Percentiles rank a stretch among this genome's conserved stretches.
phyloP scores from a whole-genome alignment of 495 filamentous ascomycete genomes.

The Aspergillus sparsus region DNA sequence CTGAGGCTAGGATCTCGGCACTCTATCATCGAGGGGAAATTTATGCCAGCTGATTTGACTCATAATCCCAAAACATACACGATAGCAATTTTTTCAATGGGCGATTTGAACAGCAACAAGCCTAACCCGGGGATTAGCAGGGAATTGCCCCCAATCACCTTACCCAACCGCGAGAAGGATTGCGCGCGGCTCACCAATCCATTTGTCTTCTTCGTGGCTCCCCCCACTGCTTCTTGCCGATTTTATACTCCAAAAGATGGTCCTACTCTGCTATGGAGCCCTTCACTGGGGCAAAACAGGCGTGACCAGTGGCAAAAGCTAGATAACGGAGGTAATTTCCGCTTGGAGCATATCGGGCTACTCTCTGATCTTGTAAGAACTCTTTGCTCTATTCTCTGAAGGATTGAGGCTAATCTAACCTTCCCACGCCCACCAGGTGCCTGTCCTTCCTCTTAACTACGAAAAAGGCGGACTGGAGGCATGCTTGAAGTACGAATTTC shows the following conservation, averaged over 20 bases:
- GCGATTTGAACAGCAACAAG: neutral
- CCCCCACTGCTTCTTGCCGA: neutral
- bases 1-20: neutral
- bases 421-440: neutral
- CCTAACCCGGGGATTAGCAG: neutral
- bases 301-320: neutral
- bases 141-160: neutral
- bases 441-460: neutral
- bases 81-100: neutral
- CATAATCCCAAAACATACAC: neutral
- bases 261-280: neutral
- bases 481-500: neutral
- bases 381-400: neutral
- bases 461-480: neutral
- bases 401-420: neutral
- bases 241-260: neutral
- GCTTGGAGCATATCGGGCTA: neutral
- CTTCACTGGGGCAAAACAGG: neutral
- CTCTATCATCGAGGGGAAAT: neutral
- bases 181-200: neutral
- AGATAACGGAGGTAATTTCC: neutral
- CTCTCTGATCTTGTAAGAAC: neutral
- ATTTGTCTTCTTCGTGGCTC: neutral
- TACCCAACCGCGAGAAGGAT: neutral
- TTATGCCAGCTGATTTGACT: neutral